Evolutionary conservation across 768 basidiomycete species (phyloP).

Genomic region (Pleurotus salmoneostramineus): DNA sequence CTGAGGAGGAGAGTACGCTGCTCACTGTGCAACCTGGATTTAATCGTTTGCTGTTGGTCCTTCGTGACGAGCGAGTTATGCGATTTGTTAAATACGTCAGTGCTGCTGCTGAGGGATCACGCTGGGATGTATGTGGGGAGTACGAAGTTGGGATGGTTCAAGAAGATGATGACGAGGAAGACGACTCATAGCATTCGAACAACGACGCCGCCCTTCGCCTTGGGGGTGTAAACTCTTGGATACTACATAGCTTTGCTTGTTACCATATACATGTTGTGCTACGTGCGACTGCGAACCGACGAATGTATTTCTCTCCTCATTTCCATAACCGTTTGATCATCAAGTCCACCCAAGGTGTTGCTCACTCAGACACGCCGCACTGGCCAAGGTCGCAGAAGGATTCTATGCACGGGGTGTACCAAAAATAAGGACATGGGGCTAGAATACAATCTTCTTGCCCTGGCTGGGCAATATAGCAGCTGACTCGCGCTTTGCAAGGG

Average conservation of each 20-base stretch:
- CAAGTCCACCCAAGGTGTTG: too few relatives aligned
- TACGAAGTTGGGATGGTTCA: constrained; percentile 86
- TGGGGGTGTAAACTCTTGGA: too few relatives aligned
- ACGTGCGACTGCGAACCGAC: too few relatives aligned
- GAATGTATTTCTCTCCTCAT: too few relatives aligned
- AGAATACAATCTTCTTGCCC: constrained; percentile 74
- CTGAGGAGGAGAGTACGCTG: constrained; percentile 75
- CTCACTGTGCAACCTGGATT: constrained; percentile 87
- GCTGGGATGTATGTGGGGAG: constrained; percentile 93
- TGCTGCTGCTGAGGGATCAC: constrained; percentile 81
- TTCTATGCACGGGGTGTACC: not conserved
- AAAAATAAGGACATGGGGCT: constrained; percentile 13
- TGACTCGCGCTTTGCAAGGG: constrained; percentile 71
- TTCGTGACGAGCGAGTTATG: constrained; percentile 92
- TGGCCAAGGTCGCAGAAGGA: too few relatives aligned
- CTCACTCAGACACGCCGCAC: too few relatives aligned
- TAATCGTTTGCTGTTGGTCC: constrained; percentile 83
- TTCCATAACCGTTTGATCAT: too few relatives aligned
- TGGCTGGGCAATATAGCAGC: constrained; percentile 66
- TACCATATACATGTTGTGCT: too few relatives aligned
- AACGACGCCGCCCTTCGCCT: too few relatives aligned
- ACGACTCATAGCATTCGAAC: not conserved
- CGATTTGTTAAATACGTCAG: constrained; percentile 94
- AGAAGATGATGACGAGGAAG: constrained; percentile 33
- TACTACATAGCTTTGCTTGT: too few relatives aligned